phyloP scores from a whole-genome alignment of 257 asterid species.

The Ajuga chamaepitys region DNA sequence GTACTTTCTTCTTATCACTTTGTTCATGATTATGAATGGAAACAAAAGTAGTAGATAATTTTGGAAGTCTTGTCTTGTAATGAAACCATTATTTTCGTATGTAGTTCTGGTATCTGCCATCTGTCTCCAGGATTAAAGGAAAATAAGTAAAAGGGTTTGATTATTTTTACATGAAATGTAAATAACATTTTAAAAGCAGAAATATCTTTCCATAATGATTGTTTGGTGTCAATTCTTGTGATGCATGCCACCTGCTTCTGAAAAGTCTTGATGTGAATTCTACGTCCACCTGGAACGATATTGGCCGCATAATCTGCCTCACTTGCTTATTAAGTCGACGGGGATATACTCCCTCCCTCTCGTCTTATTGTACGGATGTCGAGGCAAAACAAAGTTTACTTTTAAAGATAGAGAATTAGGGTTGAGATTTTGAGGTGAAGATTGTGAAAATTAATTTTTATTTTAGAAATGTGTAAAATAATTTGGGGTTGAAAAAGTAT shows the following conservation, averaged over 20 bases:
- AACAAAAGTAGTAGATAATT: background rate
- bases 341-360: background rate
- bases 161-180: slow-evolving; percentile 1
- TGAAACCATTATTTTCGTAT: background rate
- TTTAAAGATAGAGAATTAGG: too few species aligned
- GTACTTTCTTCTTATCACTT: too few species aligned
- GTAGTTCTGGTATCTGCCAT: slow-evolving; percentile 5
- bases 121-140: slow-evolving; percentile 17
- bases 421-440: too few species aligned
- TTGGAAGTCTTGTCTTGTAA: background rate
- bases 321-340: too few species aligned
- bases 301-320: slow-evolving; percentile 17
- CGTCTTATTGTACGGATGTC: too few species aligned
- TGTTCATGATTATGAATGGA: too few species aligned
- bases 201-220: slow-evolving; percentile 6
- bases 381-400: too few species aligned
- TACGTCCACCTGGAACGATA: slow-evolving; percentile 19
- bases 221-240: slow-evolving; percentile 11
- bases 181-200: background rate
- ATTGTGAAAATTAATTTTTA: too few species aligned
- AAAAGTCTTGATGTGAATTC: slow-evolving; percentile 9
- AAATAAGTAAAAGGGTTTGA: background rate
- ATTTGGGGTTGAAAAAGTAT: too few species aligned
- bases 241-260: slow-evolving; percentile 12
- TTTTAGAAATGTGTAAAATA: too few species aligned